phyloP scores from a whole-genome alignment of 2,329 filamentous ascomycete species.

The Fusarium papillatum region DNA sequence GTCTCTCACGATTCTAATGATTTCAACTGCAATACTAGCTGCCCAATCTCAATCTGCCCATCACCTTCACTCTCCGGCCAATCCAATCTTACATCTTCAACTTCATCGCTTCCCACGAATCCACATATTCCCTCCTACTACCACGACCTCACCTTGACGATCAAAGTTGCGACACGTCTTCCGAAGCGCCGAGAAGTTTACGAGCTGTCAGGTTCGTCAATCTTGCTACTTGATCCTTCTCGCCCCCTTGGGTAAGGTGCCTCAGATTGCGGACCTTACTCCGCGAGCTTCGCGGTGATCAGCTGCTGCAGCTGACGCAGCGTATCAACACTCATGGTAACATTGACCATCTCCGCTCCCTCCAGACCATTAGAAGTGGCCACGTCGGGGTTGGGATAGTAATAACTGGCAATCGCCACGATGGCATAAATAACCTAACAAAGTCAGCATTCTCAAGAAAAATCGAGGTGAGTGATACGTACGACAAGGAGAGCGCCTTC shows the following conservation, averaged over 20 bases:
- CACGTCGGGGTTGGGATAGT: slow-evolving; percentile 58
- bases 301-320: slow-evolving; percentile 46
- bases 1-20: neutral
- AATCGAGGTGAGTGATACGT: neutral
- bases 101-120: neutral
- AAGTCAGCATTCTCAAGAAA: neutral
- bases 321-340: slow-evolving; percentile 47
- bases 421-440: slow-evolving; percentile 56
- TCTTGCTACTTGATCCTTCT: neutral
- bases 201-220: neutral
- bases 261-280: slow-evolving; percentile 3
- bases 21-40: neutral
- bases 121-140: neutral
- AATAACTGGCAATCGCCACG: slow-evolving; percentile 60
- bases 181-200: neutral
- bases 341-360: slow-evolving; percentile 40
- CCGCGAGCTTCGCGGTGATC: slow-evolving; percentile 27
- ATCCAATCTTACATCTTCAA: neutral
- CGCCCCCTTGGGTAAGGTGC: too few species aligned
- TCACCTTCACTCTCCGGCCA: too few species aligned
- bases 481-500: slow-evolving; percentile 80
- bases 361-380: slow-evolving; percentile 50
- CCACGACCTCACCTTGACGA: neutral
- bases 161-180: neutral
- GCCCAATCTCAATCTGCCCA: neutral